Conservation (phyloP, 2,329 filamentous ascomycete species). For the Waltergamsia citrina region DNA sequence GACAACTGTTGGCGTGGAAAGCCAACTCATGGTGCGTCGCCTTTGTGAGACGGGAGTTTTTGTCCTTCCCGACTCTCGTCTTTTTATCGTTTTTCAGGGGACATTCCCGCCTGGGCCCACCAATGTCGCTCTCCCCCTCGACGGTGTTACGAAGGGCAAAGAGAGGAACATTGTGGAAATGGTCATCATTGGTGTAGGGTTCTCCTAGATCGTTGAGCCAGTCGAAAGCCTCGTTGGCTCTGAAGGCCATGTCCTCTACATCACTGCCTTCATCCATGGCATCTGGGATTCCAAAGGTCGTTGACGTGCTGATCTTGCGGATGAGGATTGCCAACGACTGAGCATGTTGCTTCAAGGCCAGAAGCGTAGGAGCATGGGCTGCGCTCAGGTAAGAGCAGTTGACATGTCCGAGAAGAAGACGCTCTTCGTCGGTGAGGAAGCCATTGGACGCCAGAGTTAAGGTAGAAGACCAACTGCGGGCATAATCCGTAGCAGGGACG, state of each 20-base stretch:
- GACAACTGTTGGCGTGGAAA: conserved; percentile 48
- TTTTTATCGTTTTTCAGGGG: conserved; percentile 26
- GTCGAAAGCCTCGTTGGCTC: conserved; percentile 40
- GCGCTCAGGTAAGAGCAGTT: conserved; percentile 51
- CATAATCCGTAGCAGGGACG: conserved; percentile 15
- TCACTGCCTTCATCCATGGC: conserved; percentile 7
- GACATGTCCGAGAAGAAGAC: conserved; percentile 27
- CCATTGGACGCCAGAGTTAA: conserved; percentile 13
- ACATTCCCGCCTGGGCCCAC: conserved; percentile 33
- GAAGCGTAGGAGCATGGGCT: conserved; percentile 41
- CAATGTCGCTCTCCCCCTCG: conserved; percentile 27
- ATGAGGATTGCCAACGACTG: conserved; percentile 48
- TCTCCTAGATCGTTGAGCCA: conserved; percentile 41
- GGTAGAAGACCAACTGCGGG: conserved; percentile 15
- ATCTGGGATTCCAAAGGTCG: conserved; percentile 9
- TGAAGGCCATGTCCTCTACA: too few species aligned
- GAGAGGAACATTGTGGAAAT: conserved; percentile 35
- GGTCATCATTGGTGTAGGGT: conserved; percentile 39
- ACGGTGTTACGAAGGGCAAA: conserved; percentile 36
- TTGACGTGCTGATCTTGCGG: conserved; percentile 31
- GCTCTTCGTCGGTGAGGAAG: conserved; percentile 10
- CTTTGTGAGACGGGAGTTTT: conserved; percentile 9
- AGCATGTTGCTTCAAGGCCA: conserved; percentile 49
- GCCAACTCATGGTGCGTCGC: conserved; percentile 38
- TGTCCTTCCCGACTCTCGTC: too few species aligned